A percentile compares a stretch with the other conserved stretches of the same genome.
Evolutionary conservation across 1,284 basidiomycete species (phyloP).

Genomic region (Heterobasidion annosum): DNA sequence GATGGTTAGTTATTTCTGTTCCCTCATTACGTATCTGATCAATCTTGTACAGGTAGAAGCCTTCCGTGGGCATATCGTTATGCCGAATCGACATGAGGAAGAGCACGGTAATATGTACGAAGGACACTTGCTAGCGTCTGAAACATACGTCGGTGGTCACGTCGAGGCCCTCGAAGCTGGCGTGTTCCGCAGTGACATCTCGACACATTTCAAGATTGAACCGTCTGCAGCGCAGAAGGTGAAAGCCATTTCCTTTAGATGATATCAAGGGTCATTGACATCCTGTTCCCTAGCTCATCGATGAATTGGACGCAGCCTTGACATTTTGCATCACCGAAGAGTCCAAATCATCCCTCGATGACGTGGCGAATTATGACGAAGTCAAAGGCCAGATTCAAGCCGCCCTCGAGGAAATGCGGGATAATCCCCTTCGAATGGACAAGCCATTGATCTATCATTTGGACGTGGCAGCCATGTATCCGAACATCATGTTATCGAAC

Average conservation of each 20-base stretch:
- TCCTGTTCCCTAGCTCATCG: slow-evolving; percentile 61
- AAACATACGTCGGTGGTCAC: slow-evolving; percentile 98
- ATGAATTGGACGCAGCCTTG: slow-evolving; percentile 89
- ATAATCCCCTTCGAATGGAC: slow-evolving; percentile 84
- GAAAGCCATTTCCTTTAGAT: slow-evolving; percentile 12
- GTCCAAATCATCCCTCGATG: slow-evolving; percentile 72
- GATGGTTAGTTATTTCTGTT: slow-evolving; percentile 60
- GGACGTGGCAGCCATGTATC: slow-evolving; percentile 99
- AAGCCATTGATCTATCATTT: slow-evolving; percentile 97
- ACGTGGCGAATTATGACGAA: slow-evolving; percentile 94
- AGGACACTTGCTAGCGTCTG: slow-evolving; percentile 91
- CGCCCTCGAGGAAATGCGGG: slow-evolving; percentile 85
- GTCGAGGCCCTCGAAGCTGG: slow-evolving; percentile 98
- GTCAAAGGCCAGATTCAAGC: slow-evolving; percentile 76
- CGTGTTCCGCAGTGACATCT: slow-evolving; percentile 95
- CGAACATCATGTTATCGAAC: slow-evolving; percentile 99
- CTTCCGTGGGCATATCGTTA: slow-evolving; percentile 85
- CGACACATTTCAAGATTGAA: slow-evolving; percentile 92
- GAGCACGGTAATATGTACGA: slow-evolving; percentile 90
- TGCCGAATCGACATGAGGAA: slow-evolving; percentile 98
- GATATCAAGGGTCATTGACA: slow-evolving; percentile 1
- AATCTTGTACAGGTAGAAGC: slow-evolving; percentile 78
- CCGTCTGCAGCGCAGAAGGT: slow-evolving; percentile 85
- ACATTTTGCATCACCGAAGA: slow-evolving; percentile 89
- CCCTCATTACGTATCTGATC: not conserved